These are phyloP conservation scores for Ambrosia hybrid DNA, from an alignment of 140 eudicot species.

Conservation along the genomic window DNA sequence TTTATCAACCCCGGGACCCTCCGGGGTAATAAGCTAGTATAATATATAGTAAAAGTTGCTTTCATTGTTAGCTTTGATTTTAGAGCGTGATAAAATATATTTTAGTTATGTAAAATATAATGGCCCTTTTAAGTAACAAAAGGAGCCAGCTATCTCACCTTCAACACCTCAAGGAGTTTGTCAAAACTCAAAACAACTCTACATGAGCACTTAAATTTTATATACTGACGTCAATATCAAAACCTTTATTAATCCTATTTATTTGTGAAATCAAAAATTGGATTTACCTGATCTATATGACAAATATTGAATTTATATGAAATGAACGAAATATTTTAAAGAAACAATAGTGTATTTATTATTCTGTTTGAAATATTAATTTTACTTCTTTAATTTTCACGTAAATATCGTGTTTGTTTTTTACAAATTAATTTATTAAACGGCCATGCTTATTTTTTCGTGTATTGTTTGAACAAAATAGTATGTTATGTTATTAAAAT, in stretches of 20 bases:
- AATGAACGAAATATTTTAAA: not conserved
- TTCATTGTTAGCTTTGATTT: not conserved
- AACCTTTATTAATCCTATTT: not conserved
- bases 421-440: too few relatives aligned
- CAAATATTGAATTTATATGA: not conserved
- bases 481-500: too few relatives aligned
- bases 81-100: not conserved
- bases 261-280: not conserved
- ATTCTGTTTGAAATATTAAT: not conserved
- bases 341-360: not conserved
- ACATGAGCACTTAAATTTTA: not conserved
- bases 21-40: too few relatives aligned
- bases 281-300: not conserved
- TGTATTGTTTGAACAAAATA: not conserved
- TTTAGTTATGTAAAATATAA: not conserved
- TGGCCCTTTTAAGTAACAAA: slow-evolving; percentile 22
- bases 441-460: not conserved
- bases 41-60: not conserved
- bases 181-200: slow-evolving; percentile 7
- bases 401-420: slow-evolving; percentile 2
- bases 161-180: slow-evolving; percentile 12
- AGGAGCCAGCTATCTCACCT: slow-evolving; percentile 7
- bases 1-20: too few relatives aligned
- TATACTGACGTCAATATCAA: not conserved
- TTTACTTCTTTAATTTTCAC: not conserved